These are phyloP conservation scores for Salvia miltiorrhiza DNA, from an alignment of 257 asterid species.

Conservation along the genomic window DNA sequence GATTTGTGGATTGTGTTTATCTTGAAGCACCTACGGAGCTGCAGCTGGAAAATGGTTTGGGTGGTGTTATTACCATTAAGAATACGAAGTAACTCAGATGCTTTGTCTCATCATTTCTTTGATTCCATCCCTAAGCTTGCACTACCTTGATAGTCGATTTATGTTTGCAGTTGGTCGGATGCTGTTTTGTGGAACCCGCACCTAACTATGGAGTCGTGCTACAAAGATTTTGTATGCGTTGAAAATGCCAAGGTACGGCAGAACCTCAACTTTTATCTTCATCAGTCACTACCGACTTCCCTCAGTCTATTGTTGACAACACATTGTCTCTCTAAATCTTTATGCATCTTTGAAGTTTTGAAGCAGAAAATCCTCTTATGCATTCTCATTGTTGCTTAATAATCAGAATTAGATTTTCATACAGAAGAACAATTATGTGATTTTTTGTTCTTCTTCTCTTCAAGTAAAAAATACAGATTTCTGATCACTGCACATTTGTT, in stretches of 20 bases:
- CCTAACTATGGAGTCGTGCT: slow-evolving; percentile 83
- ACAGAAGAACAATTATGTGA: background rate
- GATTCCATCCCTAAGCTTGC: background rate
- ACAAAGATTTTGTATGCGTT: slow-evolving; percentile 88
- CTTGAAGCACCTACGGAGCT: slow-evolving; percentile 82
- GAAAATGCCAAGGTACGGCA: slow-evolving; percentile 89
- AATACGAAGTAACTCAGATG: slow-evolving; percentile 61
- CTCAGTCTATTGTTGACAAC: background rate
- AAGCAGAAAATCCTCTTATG: background rate
- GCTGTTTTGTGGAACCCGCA: slow-evolving; percentile 95
- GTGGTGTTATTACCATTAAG: slow-evolving; percentile 65
- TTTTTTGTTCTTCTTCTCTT: background rate
- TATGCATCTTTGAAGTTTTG: background rate
- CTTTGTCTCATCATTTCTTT: background rate
- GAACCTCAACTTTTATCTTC: background rate
- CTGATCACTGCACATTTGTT: background rate
- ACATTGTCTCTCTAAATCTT: background rate
- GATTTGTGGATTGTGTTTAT: slow-evolving; percentile 93
- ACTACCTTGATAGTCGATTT: slow-evolving; percentile 1
- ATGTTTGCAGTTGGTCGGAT: slow-evolving; percentile 79
- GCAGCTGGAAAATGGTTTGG: slow-evolving; percentile 81
- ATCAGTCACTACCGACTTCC: background rate
- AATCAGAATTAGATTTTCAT: background rate
- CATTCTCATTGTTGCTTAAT: background rate
- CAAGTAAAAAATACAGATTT: background rate